Evolutionary conservation across 1,284 basidiomycete genomes (phyloP).

Genomic region (Meripilus lineatus): DNA sequence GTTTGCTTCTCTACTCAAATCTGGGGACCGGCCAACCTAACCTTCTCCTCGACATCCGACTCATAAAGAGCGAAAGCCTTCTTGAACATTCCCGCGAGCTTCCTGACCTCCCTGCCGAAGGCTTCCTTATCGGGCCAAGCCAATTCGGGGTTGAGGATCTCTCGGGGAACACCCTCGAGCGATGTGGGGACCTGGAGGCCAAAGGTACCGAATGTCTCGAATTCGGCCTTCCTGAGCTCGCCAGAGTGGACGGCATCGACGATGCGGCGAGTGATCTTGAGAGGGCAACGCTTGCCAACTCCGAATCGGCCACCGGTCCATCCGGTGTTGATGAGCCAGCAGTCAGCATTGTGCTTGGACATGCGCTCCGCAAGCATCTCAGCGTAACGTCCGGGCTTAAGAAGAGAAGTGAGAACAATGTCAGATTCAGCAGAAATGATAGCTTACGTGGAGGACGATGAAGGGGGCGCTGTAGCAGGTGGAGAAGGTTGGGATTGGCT

Average conservation of each 20-base stretch:
- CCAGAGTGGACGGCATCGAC: conserved; percentile 97
- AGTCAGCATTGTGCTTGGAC: conserved; percentile 87
- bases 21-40: conserved; percentile 73
- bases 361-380: conserved; percentile 97
- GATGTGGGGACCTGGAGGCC: conserved; percentile 77
- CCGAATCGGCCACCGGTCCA: conserved; percentile 98
- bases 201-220: conserved; percentile 80
- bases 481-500: conserved; percentile 98
- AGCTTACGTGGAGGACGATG: conserved; percentile 87
- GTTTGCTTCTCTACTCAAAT: not conserved
- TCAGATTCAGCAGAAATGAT: conserved; percentile 3
- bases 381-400: conserved; percentile 90
- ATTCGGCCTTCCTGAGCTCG: conserved; percentile 83
- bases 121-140: conserved; percentile 87
- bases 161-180: conserved; percentile 81
- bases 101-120: conserved; percentile 80
- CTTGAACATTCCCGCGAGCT: conserved; percentile 88
- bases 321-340: conserved; percentile 99
- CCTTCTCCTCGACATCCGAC: conserved; percentile 74
- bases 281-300: conserved; percentile 85
- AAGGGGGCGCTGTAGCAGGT: conserved; percentile 99
- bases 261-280: conserved; percentile 94
- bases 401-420: conserved; percentile 30
- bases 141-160: conserved; percentile 80
- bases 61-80: conserved; percentile 91